These are phyloP conservation scores for Eucalyptus tenuipes DNA, from an alignment of 345 rosid species.

Conservation along the genomic window DNA sequence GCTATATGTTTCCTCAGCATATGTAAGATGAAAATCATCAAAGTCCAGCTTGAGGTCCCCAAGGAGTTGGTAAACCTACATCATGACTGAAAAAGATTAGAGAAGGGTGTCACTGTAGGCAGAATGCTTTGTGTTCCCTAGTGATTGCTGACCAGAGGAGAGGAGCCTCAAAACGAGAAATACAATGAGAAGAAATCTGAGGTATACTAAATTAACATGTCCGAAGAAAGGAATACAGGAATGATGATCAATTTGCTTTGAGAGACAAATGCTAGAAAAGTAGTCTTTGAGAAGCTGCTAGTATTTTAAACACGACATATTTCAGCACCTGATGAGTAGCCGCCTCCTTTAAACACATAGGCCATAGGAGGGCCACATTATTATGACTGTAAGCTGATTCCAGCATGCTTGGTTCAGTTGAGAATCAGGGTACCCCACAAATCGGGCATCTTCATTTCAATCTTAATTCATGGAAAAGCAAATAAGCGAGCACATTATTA, in stretches of 20 bases:
- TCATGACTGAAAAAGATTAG: not conserved
- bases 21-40: conserved; percentile 54
- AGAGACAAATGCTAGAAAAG: not conserved
- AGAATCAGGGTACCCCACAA: not conserved
- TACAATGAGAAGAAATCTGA: not conserved
- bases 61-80: conserved; percentile 75
- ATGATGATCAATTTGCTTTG: not conserved
- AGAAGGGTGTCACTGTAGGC: not conserved
- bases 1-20: conserved; percentile 46
- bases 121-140: not conserved
- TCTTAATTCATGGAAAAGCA: not conserved
- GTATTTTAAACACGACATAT: not conserved
- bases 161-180: not conserved
- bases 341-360: not conserved
- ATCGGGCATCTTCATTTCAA: not conserved
- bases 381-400: not conserved
- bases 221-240: not conserved
- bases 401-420: not conserved
- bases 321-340: not conserved
- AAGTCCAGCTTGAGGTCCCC: conserved; percentile 80
- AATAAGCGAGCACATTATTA: not conserved
- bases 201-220: not conserved
- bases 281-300: not conserved
- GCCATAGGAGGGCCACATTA: not conserved
- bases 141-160: not conserved